phyloP scores from a whole-genome alignment of 441 rosid genomes.

The Isatis lusitanica region DNA sequence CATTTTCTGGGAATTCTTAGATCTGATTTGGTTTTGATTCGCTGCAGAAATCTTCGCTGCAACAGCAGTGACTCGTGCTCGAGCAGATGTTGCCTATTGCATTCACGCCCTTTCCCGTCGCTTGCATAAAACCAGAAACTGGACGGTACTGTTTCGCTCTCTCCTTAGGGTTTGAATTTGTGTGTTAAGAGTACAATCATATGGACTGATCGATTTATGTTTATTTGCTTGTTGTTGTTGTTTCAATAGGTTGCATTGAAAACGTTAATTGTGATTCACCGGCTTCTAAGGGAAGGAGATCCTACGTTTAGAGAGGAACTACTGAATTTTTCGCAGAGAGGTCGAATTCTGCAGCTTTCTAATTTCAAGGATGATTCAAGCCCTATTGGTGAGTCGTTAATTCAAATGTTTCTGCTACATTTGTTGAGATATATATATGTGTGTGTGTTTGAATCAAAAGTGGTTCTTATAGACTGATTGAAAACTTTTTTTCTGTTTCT shows the following conservation, averaged over 20 bases:
- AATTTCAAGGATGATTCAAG: conserved; percentile 98
- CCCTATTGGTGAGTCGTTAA: conserved; percentile 66
- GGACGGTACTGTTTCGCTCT: conserved; percentile 56
- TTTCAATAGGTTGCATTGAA: conserved; percentile 83
- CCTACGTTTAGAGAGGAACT: conserved; percentile 89
- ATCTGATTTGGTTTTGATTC: conserved; percentile 9
- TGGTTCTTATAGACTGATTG: background rate
- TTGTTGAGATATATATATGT: no score
- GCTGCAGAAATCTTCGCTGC: conserved; percentile 74
- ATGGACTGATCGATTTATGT: background rate
- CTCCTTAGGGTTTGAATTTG: background rate
- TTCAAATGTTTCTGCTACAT: background rate
- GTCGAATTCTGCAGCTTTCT: conserved; percentile 80
- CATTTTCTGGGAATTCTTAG: background rate
- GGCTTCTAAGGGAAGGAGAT: conserved; percentile 88
- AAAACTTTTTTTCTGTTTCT: background rate
- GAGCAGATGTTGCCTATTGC: conserved; percentile 81
- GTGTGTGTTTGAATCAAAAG: background rate
- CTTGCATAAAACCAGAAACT: conserved; percentile 71
- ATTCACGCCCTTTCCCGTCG: conserved; percentile 75
- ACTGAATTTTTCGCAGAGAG: conserved; percentile 76
- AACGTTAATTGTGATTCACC: conserved; percentile 87
- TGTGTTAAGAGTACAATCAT: background rate
- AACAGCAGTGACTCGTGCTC: conserved; percentile 67
- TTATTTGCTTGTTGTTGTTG: background rate